Base-by-base conservation (phyloP, 345 rosid genomes). In the Raphanus sativus region DNA sequence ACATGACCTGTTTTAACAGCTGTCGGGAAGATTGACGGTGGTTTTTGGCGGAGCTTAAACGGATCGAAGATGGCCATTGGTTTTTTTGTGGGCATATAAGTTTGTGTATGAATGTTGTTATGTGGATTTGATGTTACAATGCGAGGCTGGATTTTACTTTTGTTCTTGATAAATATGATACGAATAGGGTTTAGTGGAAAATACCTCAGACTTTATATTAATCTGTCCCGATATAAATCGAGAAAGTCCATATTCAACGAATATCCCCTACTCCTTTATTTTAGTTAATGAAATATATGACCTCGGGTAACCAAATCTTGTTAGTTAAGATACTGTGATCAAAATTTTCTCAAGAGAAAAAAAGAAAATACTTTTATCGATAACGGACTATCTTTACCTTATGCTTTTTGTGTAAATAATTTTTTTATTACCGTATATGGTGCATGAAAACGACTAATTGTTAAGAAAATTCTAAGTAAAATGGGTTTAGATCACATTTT, bases 21-120 rank as follows among this genome's bases (percentile, higher is more conserved):
- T 6, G 84, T 78, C 17, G 83, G 80, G 58, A 85, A 68, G 21
- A 52, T 62, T 1, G 82, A 68, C 62, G 78, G 75, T 1, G 75
- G 71, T 64, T 74, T 79, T 32, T 74, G 75, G 42, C 75, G 82
- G 71, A 74, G 34, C 64, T 69, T 69, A 64, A 69, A 69, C 55
- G 62, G 75, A 42, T 74, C 71, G 34, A 74, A 69, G 67, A 79
- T 74, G 8, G 79, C 79, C 82, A 79, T 79, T 1, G 11, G 69
- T 54, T 13, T 24, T 10, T 29, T 3, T 6, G 24, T 2, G 10
- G 16, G 61, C 3, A 16, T 73, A 32, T 62, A 45, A 11, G 30
- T 60, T 36, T 71, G 25, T 62, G 62, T 48, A 25, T 13, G n/a
- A 36, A 10, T 38, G 34, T 36, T 50, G 58, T 3, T n/a, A n/a